Evolutionary conservation across 352 stramenopile species (phyloP), one percentile per base, ranked within the genome.

Genomic region (Globisporangium spiculum): DNA sequence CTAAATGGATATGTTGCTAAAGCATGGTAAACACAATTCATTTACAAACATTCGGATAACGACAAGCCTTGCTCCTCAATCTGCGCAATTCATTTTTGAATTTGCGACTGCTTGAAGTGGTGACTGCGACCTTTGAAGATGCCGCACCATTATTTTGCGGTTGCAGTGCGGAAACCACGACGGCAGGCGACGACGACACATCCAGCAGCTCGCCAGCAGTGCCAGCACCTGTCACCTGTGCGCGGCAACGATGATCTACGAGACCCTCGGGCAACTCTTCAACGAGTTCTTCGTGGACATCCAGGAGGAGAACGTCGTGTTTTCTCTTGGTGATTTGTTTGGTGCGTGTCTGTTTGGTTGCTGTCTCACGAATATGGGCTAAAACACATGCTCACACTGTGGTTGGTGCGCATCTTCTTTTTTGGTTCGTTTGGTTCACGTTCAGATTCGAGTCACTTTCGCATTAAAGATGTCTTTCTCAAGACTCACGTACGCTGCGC

Each of bases 251-350:
- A 85, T 92, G 74, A 71, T 93, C 68, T 84, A 74, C 61, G 80
- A 81, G 56, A 79, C 74, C 66, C 64, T 92, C 27, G 71, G 75
- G 60, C 79, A 86, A 72, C 56, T 89, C 16, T 66, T 93, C 41
- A 59, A 67, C 66, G 86, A 93, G 75, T 79, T 93, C 63, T 92
- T 92, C 62, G 71, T 85, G 48, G 72, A 89, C 52, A 70, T 92
- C 24, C 63, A 78, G 24, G 80, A 89, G 64, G 66, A 73, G 32
- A 86, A 86, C 44, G 73, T 92, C 55, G 75, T 69, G 16, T 87
- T 93, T 64, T 91, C 85, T 30, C 78, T 89, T 34, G 86, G 86
- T 18, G 86, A 93, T 32, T 74, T 93, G 38, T 93, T 93, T 30
- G 83, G 83, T 91, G 30, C 5, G 4, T 59, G 24, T 8, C 6